Percentiles rank a stretch among this genome's conserved stretches.
These are phyloP conservation scores for Athelia sp. DNA, from an alignment of 1,284 basidiomycete species.

Conservation along the genomic window DNA sequence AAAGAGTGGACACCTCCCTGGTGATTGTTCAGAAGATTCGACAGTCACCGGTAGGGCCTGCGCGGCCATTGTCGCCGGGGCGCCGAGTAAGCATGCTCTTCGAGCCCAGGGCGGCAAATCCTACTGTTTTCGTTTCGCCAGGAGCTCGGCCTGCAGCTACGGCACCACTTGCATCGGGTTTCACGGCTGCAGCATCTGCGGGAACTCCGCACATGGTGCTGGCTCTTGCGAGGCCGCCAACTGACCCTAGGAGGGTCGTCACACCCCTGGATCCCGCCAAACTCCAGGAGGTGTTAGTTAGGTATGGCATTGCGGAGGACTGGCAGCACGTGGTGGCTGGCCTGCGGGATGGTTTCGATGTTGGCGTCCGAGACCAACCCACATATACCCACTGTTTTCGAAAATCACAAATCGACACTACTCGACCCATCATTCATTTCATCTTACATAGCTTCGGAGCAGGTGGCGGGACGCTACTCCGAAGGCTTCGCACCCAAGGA, in stretches of 20 bases:
- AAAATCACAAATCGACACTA: constrained; percentile 24
- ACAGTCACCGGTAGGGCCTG: constrained; percentile 15
- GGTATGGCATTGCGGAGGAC: constrained; percentile 10
- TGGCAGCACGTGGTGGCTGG: constrained; percentile 21
- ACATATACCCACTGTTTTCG: constrained; percentile 13
- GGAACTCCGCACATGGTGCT: constrained; percentile 18
- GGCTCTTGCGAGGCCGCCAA: constrained; percentile 8
- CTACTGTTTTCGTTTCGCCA: constrained; percentile 19
- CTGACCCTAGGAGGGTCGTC: constrained; percentile 21
- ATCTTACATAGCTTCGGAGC: constrained; percentile 24
- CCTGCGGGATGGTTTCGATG: constrained; percentile 23
- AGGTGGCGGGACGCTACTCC: constrained; percentile 27
- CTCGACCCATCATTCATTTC: constrained; percentile 18
- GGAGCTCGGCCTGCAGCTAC: constrained; percentile 9
- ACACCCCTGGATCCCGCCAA: constrained; percentile 17
- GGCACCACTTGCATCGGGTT: constrained; percentile 12
- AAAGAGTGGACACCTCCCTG: constrained; percentile 16
- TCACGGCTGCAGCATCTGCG: constrained; percentile 25
- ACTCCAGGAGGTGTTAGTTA: constrained; percentile 11
- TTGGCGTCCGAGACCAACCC: constrained; percentile 17
- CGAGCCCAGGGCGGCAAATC: constrained; percentile 6
- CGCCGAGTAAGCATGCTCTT: constrained; percentile 10
- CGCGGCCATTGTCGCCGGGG: constrained; percentile 7
- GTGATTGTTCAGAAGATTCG: constrained; percentile 12
- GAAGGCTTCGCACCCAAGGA: constrained; percentile 16